A percentile compares a stretch with the other conserved stretches of the same genome.
Conservation (phyloP, 2,329 filamentous ascomycete species). For the Neocucurbitaria cava region DNA sequence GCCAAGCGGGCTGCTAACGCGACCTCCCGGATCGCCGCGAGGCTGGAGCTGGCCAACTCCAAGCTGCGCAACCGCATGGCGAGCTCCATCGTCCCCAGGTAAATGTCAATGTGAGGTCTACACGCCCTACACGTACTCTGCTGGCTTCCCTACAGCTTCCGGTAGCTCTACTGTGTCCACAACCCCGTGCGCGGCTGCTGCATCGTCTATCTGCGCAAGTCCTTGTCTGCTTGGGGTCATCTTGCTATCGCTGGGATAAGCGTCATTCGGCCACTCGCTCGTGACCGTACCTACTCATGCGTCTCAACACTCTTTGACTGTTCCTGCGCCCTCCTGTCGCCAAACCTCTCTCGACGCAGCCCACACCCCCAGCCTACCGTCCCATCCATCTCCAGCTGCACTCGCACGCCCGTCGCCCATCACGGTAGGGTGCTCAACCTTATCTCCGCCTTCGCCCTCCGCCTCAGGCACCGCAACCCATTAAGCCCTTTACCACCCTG, state of each 20-base stretch:
- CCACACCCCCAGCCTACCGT: constrained; percentile 1
- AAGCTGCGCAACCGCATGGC: constrained; percentile 11
- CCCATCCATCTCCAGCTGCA: constrained; percentile 9
- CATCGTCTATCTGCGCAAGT: constrained; percentile 15
- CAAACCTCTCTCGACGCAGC: constrained; percentile 1
- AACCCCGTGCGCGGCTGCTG: constrained; percentile 9
- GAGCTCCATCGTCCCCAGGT: constrained; percentile 33
- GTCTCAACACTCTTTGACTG: constrained; percentile 32
- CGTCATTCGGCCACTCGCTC: constrained; percentile 46
- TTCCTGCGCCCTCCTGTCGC: constrained; percentile 13
- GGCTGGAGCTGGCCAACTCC: constrained; percentile 14
- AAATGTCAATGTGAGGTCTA: constrained; percentile 17
- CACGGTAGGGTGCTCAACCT: constrained; percentile 39
- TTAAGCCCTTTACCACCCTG: constrained; percentile 21
- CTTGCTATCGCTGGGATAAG: constrained; percentile 35
- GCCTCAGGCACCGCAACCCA: constrained; percentile 17
- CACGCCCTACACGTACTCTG: constrained; percentile 18
- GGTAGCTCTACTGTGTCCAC: constrained; percentile 12
- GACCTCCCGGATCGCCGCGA: constrained; percentile 16
- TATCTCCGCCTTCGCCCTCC: constrained; percentile 35
- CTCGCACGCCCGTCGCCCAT: constrained; percentile 13
- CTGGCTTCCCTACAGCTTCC: constrained; percentile 21
- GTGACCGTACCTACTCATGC: constrained; percentile 34
- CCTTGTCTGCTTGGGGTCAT: constrained; percentile 27
- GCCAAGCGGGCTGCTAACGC: constrained; percentile 14